Percentiles rank a stretch among this genome's conserved stretches.
Conservation (phyloP, 768 basidiomycete species). For the Dendrothele bispora region DNA sequence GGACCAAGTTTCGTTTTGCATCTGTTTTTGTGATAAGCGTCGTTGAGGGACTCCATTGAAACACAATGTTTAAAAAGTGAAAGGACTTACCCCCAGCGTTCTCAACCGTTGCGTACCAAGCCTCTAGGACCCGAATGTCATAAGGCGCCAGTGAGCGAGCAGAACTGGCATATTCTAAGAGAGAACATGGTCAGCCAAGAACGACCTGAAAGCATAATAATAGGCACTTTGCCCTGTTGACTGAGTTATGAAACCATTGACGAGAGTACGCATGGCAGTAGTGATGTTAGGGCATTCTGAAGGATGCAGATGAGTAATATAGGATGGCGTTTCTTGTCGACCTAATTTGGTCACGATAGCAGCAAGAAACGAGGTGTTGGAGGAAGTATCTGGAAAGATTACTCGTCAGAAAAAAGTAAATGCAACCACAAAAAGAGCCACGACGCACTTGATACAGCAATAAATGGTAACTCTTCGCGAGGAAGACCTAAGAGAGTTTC, state of each 20-base stretch:
- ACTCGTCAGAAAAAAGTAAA: not conserved
- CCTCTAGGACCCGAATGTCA: conserved; percentile 59
- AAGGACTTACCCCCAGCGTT: not conserved
- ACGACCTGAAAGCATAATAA: not conserved
- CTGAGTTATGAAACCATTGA: conserved; percentile 51
- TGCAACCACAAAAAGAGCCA: not conserved
- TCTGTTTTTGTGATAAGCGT: conserved; percentile 6
- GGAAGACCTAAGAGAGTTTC: conserved; percentile 53
- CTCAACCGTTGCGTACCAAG: conserved; percentile 49
- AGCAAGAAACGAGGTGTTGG: conserved; percentile 49
- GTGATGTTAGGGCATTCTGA: conserved; percentile 54
- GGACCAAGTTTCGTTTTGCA: conserved; percentile 43
- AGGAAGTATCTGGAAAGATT: not conserved
- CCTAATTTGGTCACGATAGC: conserved; percentile 40
- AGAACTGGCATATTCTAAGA: conserved; percentile 11
- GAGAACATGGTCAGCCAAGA: not conserved
- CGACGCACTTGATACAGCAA: conserved; percentile 53
- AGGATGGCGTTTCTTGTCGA: conserved; percentile 18
- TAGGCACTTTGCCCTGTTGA: conserved; percentile 14
- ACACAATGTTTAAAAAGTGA: not conserved
- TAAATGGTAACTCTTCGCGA: conserved; percentile 57
- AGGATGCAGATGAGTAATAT: conserved; percentile 53
- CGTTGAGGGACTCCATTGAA: too few relatives aligned
- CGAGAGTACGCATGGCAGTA: conserved; percentile 53
- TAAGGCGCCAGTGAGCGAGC: conserved; percentile 54